Base-by-base conservation (phyloP, 139 green algal genomes). In the Zygnema cylindricum region DNA sequence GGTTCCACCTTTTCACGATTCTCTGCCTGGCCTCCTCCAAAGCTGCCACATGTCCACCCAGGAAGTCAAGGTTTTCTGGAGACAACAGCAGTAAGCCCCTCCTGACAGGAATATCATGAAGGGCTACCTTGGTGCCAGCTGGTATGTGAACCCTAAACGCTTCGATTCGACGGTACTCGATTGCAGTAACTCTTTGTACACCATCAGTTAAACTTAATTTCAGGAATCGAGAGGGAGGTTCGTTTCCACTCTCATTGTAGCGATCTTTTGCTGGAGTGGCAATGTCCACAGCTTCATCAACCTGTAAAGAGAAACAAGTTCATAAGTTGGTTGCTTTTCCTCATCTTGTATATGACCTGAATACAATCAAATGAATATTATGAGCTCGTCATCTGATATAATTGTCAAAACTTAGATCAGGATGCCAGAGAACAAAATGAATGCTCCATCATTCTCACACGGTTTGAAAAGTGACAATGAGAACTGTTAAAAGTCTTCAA, bases 31-130 rank as follows among this genome's bases (percentile, higher is more conserved):
- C 77, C 33, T 40, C 16, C 16, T 85, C 77, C 16, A 85, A 54
- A 75, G 57, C 33, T 54, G 82, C 77, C 3, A 85, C 49, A 54
- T 54, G 16, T 7, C 77, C 77, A 11, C 77, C 77, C 7, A 85
- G 42, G 33, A 85, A 7, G 7, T 85, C 77, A 39, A 85, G 7
- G 11, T 77, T 85, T 54, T 85, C 77, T 25, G 77, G 77, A 3
- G 71, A 43, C 42, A 85, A 54, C 16, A 85, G 42, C 3, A 85
- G 49, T 54, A 85, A 39, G 7, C 77, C 77, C 16, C 77, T 49
- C 77, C 77, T 40, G 11, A 85, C 77, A 11, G 42, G 33, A 11
- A 85, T 54, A 11, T 85, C 11, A 7, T 16, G 71, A 7, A 79
- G 7, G 11, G 21, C 71, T 43, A 79, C 16, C 16, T 79, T 79